Evolutionary conservation across 495 filamentous ascomycete genomes (phyloP).

Genomic region (Penicillium robsamsonii): DNA sequence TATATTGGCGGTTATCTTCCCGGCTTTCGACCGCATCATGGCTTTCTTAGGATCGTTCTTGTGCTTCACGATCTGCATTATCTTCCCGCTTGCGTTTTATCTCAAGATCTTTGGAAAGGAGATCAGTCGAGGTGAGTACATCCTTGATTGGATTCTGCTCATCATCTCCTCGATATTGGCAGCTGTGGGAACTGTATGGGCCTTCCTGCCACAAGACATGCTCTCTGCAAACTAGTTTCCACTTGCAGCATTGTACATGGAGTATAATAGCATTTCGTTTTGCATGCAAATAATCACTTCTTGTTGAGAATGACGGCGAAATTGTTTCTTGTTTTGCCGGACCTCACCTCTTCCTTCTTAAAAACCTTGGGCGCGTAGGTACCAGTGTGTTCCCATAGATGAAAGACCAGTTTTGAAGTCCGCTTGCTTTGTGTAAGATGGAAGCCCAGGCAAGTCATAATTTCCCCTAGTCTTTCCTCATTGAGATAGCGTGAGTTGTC

Average conservation of each 20-base stretch:
- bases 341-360: slow-evolving; percentile 71
- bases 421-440: slow-evolving; percentile 60
- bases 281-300: slow-evolving; percentile 16
- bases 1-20: slow-evolving; percentile 73
- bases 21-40: slow-evolving; percentile 91
- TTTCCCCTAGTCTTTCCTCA: slow-evolving; percentile 63
- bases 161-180: slow-evolving; percentile 66
- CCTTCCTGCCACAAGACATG: slow-evolving; percentile 73
- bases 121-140: slow-evolving; percentile 61
- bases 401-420: slow-evolving; percentile 82
- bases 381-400: slow-evolving; percentile 65
- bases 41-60: slow-evolving; percentile 86
- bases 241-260: not conserved
- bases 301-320: slow-evolving; percentile 70
- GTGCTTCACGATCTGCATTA: slow-evolving; percentile 93
- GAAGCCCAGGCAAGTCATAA: slow-evolving; percentile 80
- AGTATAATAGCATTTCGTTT: not conserved
- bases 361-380: slow-evolving; percentile 37
- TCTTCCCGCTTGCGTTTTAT: slow-evolving; percentile 84
- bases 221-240: slow-evolving; percentile 28
- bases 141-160: slow-evolving; percentile 68
- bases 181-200: slow-evolving; percentile 77
- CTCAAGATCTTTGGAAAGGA: slow-evolving; percentile 88
- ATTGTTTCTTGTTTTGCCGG: slow-evolving; percentile 78
- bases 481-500: slow-evolving; percentile 89